These are phyloP conservation scores for Parastagonospora nodorum DNA, from an alignment of 2,329 filamentous ascomycete genomes.

Conservation along the genomic window DNA sequence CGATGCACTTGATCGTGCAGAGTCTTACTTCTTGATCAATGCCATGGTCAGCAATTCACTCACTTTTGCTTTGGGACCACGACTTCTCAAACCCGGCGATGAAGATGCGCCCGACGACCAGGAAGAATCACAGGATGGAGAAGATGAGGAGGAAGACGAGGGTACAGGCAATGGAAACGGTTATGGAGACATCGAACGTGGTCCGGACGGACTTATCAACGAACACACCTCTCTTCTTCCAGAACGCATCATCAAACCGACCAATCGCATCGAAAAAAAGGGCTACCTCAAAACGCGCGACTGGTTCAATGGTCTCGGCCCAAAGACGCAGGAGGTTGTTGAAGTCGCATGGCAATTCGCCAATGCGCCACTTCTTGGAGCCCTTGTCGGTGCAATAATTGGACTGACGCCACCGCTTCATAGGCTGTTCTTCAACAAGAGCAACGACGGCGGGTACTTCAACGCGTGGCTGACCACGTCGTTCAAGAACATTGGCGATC, in stretches of 20 bases:
- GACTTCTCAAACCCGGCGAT: conserved; percentile 57
- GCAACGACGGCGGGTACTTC: conserved; percentile 65
- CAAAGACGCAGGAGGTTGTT: conserved; percentile 47
- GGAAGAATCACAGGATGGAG: conserved; percentile 11
- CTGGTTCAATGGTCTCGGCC: conserved; percentile 44
- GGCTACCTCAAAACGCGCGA: conserved; percentile 42
- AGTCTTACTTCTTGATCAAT: conserved; percentile 70
- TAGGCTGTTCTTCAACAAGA: conserved; percentile 63
- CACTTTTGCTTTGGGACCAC: conserved; percentile 67
- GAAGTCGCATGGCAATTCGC: conserved; percentile 57
- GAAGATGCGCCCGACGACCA: conserved; percentile 49
- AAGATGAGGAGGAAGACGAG: conserved; percentile 17
- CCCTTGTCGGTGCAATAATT: conserved; percentile 62
- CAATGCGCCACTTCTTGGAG: conserved; percentile 67
- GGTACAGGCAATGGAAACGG: conserved; percentile 31
- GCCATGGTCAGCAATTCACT: conserved; percentile 67
- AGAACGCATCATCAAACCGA: conserved; percentile 35
- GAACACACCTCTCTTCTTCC: conserved; percentile 61
- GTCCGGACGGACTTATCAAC: conserved; percentile 36
- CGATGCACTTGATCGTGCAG: conserved; percentile 62
- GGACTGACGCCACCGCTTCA: conserved; percentile 66
- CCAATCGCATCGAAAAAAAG: conserved; percentile 35
- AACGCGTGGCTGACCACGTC: conserved; percentile 69
- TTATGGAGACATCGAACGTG: conserved; percentile 27
- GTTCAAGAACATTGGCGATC: conserved; percentile 64